phyloP scores from a whole-genome alignment of 306 rosid species.

The Corylus americana region DNA sequence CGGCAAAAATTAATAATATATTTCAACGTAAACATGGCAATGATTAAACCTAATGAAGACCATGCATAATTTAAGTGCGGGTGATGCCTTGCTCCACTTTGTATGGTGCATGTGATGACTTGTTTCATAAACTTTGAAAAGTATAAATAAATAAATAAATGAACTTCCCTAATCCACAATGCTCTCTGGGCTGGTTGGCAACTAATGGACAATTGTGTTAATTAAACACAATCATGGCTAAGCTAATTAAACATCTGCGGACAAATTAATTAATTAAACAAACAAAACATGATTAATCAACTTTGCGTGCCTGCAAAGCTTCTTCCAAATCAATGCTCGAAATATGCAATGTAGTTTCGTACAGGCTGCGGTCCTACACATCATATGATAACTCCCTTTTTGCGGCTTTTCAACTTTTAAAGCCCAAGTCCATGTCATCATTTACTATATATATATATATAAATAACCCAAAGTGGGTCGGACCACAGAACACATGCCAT shows the following conservation, averaged over 20 bases:
- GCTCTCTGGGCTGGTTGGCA: too few species aligned
- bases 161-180: too few species aligned
- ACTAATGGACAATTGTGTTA: too few species aligned
- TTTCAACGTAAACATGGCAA: conserved; percentile 16
- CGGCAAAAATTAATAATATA: neutral
- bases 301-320: conserved; percentile 11
- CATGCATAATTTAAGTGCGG: neutral
- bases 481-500: neutral
- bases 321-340: neutral
- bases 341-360: neutral
- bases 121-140: neutral
- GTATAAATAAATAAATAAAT: too few species aligned
- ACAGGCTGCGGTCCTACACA: neutral
- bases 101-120: conserved; percentile 10
- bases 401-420: neutral
- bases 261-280: too few species aligned
- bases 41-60: conserved; percentile 26
- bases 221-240: too few species aligned
- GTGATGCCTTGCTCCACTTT: neutral
- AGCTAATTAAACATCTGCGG: too few species aligned
- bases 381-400: neutral
- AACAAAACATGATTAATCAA: too few species aligned
- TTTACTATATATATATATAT: neutral
- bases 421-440: neutral
- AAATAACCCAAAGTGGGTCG: neutral